Evolutionary conservation across 2,329 filamentous ascomycete species (phyloP).

Genomic region (Podosphaera leucotricha): DNA sequence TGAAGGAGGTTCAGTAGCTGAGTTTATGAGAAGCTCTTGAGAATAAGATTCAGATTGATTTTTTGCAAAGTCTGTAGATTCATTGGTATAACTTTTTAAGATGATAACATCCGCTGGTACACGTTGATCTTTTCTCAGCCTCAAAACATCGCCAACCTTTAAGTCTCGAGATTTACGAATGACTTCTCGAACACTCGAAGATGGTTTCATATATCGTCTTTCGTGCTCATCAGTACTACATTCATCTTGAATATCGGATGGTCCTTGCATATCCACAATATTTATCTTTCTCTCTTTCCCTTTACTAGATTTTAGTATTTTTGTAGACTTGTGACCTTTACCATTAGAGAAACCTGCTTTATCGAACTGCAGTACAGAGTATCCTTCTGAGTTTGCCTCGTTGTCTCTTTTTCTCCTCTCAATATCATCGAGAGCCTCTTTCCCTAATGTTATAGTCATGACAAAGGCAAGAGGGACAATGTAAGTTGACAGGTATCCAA

Average conservation of each 20-base stretch:
- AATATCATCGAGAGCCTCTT: conserved; percentile 90
- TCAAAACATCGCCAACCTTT: conserved; percentile 87
- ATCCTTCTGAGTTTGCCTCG: conserved; percentile 84
- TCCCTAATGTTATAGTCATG: conserved; percentile 73
- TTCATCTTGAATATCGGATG: conserved; percentile 48
- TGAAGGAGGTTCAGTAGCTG: conserved; percentile 13
- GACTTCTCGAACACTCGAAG: conserved; percentile 36
- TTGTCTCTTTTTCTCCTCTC: conserved; percentile 63
- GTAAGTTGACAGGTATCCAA: conserved; percentile 88
- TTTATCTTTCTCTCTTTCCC: conserved; percentile 18
- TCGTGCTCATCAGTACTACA: conserved; percentile 28
- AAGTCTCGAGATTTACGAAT: conserved; percentile 68
- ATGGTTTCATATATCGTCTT: conserved; percentile 19
- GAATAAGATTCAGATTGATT: conserved; percentile 2
- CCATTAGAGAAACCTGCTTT: conserved; percentile 21
- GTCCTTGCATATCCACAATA: conserved; percentile 19
- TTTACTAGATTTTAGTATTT: conserved; percentile 23
- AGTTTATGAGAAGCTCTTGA: conserved; percentile 12
- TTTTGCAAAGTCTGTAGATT: conserved; percentile 18
- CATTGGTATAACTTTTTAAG: conserved; percentile 51
- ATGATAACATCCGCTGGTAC: conserved; percentile 90
- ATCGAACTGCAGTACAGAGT: conserved; percentile 52
- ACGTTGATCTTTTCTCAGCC: conserved; percentile 73
- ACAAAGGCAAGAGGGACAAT: conserved; percentile 84
- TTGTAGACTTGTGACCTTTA: conserved; percentile 18